Base-by-base conservation (phyloP, 768 basidiomycete species). In the Mycena pura region DNA sequence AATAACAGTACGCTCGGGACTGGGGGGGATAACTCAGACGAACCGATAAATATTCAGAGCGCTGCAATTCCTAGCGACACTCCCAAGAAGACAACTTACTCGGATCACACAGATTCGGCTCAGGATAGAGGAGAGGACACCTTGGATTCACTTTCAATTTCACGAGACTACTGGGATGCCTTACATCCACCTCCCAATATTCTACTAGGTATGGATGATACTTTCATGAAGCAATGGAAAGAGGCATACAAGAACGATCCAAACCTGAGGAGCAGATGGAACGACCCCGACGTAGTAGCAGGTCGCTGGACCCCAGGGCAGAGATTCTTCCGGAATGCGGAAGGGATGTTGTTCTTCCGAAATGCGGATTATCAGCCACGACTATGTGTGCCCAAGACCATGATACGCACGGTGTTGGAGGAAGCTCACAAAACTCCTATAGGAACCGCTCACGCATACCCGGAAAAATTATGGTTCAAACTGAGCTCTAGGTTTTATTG, bases 361-460 rank as follows among this genome's bases (percentile, higher is more conserved):
- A 61, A 66, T 39, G 47, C 57, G 3, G 48, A 66, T 24, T 59
- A 64, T 17, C 32, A 51, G n/a, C 57, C 65, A 1, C 19, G 62
- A 10, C 38, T 66, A 6, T 64, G 65, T 31, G 50, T 68, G 2
- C 67, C 62, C 3, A 47, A 50, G 34, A 6, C 28, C 5, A 7
- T 22, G 15, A 28, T 22, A 5, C 15, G 7, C 5, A 3, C 6
- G 3, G 7, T 66, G 4, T 34, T 66, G 25, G 9, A 5, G 3
- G 40, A 49, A 21, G 22, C 45, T 5, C 65, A 64, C 36, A 48
- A 60, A 54, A 27, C 25, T 15, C 52, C 57, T 3, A n/a, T 36
- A 3, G 46, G 52, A 22, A 25, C 62, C 1, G 65, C 58, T 0
- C 65, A 67, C 29, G n/a, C n/a, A n/a, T n/a, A n/a, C n/a, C n/a